Evolutionary conservation across 2,329 filamentous ascomycete genomes (phyloP).

Genomic region (Plenodomus tracheiphilus): DNA sequence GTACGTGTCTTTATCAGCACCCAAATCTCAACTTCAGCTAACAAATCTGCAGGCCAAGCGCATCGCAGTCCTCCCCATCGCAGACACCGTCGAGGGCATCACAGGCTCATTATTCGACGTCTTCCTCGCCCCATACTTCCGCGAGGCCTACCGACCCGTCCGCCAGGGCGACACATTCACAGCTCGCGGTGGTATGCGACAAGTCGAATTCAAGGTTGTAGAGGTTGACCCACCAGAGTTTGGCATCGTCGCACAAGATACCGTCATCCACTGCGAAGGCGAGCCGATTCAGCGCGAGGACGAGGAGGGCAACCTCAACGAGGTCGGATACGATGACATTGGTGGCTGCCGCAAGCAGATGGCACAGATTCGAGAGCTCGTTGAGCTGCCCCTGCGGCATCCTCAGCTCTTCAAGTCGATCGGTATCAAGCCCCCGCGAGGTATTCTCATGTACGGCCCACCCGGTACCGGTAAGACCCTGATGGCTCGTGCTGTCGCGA

Average conservation of each 20-base stretch:
- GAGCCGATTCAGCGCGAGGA: slow-evolving; percentile 97
- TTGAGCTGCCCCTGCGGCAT: slow-evolving; percentile 93
- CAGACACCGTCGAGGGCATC: slow-evolving; percentile 95
- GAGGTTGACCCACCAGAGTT: slow-evolving; percentile 98
- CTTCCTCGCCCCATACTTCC: slow-evolving; percentile 99
- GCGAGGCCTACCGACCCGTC: slow-evolving; percentile 96
- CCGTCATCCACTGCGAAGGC: slow-evolving; percentile 97
- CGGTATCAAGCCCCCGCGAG: slow-evolving; percentile 98
- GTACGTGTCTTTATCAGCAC: slow-evolving; percentile 59
- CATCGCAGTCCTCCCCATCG: slow-evolving; percentile 96
- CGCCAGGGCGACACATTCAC: slow-evolving; percentile 98
- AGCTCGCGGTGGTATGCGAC: slow-evolving; percentile 95
- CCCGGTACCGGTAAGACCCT: slow-evolving; percentile 99
- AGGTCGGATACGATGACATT: slow-evolving; percentile 99
- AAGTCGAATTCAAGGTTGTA: slow-evolving; percentile 99
- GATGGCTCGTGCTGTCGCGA: slow-evolving; percentile 97
- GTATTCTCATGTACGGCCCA: slow-evolving; percentile 91
- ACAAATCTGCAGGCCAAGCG: slow-evolving; percentile 77
- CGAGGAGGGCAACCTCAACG: slow-evolving; percentile 98
- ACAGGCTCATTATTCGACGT: slow-evolving; percentile 98
- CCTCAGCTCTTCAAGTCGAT: slow-evolving; percentile 99
- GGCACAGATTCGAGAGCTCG: slow-evolving; percentile 98
- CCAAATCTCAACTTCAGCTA: slow-evolving; percentile 9
- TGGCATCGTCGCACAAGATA: slow-evolving; percentile 98
- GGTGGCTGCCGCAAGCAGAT: slow-evolving; percentile 99